Evolutionary conservation across 345 rosid genomes (phyloP), one percentile per base, ranked within the genome.

Genomic region (Zanthoxylum bungeanum): DNA sequence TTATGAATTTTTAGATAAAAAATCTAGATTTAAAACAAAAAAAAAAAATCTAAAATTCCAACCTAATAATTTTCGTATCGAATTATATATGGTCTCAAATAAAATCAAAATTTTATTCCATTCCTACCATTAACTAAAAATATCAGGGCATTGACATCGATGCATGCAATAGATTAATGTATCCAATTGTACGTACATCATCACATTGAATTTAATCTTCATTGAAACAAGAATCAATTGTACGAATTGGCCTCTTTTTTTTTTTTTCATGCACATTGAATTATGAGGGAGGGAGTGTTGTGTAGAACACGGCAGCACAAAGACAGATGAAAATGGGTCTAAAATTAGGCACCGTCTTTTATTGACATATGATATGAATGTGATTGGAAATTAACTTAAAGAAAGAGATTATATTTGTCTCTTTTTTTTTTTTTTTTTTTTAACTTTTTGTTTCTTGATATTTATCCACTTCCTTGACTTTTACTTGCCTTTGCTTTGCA

Each of bases 341-440:
- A 80, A 75, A 76, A 80, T 82, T 83, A 73, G 86, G 86, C 86
- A 83, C 86, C 86, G 82, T 67, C 86, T 73, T 66, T 70, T 49
- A 66, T 78, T 70, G 82, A 78, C 82, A 69, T n/a, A 60, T n/a
- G n/a, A n/a, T n/a, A n/a, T 36, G 11, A 24, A 58, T 60, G 53
- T 53, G 51, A 49, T 24, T 1, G 72, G 40, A 36, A 68, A 53
- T 44, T 14, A 19, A 17, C 49, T 44, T 3, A 44, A 40, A 14
- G 49, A 44, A 62, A 64, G 34, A 19, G 9, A 9, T 1, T 36
- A 50, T 7, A 2, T n/a, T n/a, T n/a, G n/a, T n/a, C n/a, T n/a
- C n/a, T n/a, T n/a, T n/a, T n/a, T n/a, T n/a, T n/a, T n/a, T n/a
- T n/a, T n/a, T n/a, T n/a, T n/a, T n/a, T n/a, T n/a, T n/a, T n/a